Percentiles rank a stretch among this genome's conserved stretches.
Evolutionary conservation across 2,329 filamentous ascomycete genomes (phyloP).

Genomic region (Fusarium irregulare): DNA sequence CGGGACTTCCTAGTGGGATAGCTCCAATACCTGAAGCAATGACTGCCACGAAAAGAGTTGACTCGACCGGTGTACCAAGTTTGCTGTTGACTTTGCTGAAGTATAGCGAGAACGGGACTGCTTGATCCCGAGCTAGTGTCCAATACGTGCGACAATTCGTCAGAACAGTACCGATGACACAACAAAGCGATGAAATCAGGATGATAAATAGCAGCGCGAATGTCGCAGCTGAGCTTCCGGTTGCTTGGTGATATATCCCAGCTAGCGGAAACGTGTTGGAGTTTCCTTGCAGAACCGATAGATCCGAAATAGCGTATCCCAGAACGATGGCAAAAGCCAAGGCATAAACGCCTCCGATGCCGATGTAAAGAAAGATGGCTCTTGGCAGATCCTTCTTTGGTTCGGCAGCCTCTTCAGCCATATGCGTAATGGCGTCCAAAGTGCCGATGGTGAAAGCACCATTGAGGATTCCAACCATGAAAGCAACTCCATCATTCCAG

Average conservation of each 20-base stretch:
- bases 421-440: slow-evolving; percentile 41
- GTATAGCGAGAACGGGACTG: slow-evolving; percentile 35
- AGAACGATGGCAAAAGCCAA: slow-evolving; percentile 39
- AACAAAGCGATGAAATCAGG: slow-evolving; percentile 42
- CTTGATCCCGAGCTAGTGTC: slow-evolving; percentile 42
- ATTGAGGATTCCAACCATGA: slow-evolving; percentile 43
- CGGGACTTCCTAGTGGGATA: slow-evolving; percentile 42
- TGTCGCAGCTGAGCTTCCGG: slow-evolving; percentile 28
- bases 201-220: slow-evolving; percentile 44
- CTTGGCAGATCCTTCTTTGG: slow-evolving; percentile 32
- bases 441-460: slow-evolving; percentile 45
- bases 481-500: slow-evolving; percentile 42
- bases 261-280: slow-evolving; percentile 42
- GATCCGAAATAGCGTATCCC: slow-evolving; percentile 43
- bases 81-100: slow-evolving; percentile 36
- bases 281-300: slow-evolving; percentile 37
- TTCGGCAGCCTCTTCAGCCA: slow-evolving; percentile 42
- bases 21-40: slow-evolving; percentile 42
- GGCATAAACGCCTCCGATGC: slow-evolving; percentile 38
- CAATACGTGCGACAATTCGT: slow-evolving; percentile 45
- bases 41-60: slow-evolving; percentile 42
- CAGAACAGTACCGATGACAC: slow-evolving; percentile 38
- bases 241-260: slow-evolving; percentile 43
- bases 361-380: slow-evolving; percentile 44
- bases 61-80: slow-evolving; percentile 38